Base-by-base conservation (phyloP, 768 basidiomycete species). In the Suillus spraguei region DNA sequence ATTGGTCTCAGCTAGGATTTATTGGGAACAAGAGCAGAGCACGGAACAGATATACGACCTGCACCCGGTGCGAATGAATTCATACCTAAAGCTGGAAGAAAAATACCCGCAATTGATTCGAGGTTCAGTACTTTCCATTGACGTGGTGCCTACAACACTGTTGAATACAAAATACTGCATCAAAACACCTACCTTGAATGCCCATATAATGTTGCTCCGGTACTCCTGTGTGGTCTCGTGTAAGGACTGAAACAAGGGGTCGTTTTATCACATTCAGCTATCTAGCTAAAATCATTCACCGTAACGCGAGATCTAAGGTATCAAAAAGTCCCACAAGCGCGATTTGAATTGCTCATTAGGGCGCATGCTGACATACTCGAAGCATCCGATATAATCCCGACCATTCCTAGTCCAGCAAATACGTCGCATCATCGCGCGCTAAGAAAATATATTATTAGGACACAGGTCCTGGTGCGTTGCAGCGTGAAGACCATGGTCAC, bases 331-430 rank as follows among this genome's bases (percentile, higher is more conserved):
- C 17, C 17, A 52, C 50, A 20, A 17, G 28, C 28, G 14, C 16
- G 28, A 52, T 8, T 32, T 52, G 50, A 17, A 11, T 4, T 53
- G 11, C 5, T 53, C 10, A 41, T 60, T 42, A 39, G 28, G 14
- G 32, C 11, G 7, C 42, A 60, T 60, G 24, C 9, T 42, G 6
- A 60, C 41, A 7, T 72, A 71, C 55, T 71, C 71, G 38, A 69
- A 67, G 69, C 68, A 73, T 14, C 4, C 68, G 69, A 63, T 63
- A 68, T 9, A 58, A 59, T 5, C 71, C 71, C 2, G 68, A 63
- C n/a, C 24, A n/a, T 58, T 52, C 70, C 68, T 66, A 70, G 33
- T 72, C 70, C 28, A 46, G 32, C 13, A 33, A 7, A 32, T 68
- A 73, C 2, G 69, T 39, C 10, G 24, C 60, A 13, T 56, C 67